Percentiles rank a stretch among this genome's conserved stretches.
Evolutionary conservation across 352 stramenopile species (phyloP).

Genomic region (Halophytophthora batemanensis): DNA sequence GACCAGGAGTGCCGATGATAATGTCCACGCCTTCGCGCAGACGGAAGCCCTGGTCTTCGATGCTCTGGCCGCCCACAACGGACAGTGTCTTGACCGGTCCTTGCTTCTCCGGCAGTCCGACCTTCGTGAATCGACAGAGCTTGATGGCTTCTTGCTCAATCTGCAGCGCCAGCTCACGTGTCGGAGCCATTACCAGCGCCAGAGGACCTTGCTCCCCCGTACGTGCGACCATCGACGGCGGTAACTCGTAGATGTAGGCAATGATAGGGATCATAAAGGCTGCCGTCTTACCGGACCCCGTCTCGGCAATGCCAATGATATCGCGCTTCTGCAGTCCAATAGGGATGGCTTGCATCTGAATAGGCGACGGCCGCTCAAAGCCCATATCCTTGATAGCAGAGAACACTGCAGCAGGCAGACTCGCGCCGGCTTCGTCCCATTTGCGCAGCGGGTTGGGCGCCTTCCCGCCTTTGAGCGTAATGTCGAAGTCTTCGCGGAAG

Average conservation of each 20-base stretch:
- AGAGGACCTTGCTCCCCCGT: conserved; percentile 94
- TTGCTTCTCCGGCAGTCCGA: conserved; percentile 56
- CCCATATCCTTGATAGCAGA: conserved; percentile 90
- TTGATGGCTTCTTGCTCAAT: conserved; percentile 96
- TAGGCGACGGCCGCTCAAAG: conserved; percentile 96
- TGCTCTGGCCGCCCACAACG: conserved; percentile 93
- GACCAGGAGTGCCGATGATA: conserved; percentile 97
- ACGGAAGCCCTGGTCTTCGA: conserved; percentile 96
- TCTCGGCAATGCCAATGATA: conserved; percentile 99
- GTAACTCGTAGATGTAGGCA: conserved; percentile 93
- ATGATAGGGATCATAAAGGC: conserved; percentile 98
- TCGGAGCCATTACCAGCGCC: conserved; percentile 98
- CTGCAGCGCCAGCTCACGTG: conserved; percentile 97
- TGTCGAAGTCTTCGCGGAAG: conserved; percentile 99
- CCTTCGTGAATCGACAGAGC: conserved; percentile 85
- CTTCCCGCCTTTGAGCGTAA: conserved; percentile 88
- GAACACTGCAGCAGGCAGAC: conserved; percentile 75
- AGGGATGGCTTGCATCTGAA: conserved; percentile 97
- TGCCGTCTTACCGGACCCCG: conserved; percentile 97
- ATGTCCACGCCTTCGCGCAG: conserved; percentile 96
- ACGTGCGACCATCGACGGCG: conserved; percentile 73
- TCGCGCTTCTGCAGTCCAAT: conserved; percentile 96
- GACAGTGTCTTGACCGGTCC: conserved; percentile 79
- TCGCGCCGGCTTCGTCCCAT: conserved; percentile 72
- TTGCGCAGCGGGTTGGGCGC: conserved; percentile 94